Evolutionary conservation across 306 rosid genomes (phyloP), one percentile per base, ranked within the genome.

Genomic region (Prunus campanulata): DNA sequence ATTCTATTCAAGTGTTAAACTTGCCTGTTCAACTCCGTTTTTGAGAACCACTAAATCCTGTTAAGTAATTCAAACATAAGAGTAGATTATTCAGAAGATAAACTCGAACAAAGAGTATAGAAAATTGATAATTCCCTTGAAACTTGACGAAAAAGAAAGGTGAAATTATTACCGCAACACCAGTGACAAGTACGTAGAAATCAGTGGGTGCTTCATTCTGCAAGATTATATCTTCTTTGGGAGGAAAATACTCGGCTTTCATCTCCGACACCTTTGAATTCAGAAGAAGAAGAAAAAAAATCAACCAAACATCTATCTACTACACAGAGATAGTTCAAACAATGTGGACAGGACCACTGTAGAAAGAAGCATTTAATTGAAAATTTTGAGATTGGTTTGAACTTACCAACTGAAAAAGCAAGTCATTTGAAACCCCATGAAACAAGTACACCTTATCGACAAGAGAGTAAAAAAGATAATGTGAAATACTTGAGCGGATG

Each of bases 221-320:
- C 83, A 96, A 87, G 80, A 96, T 91, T 39, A 96, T 91, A 77
- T 96, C 99, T 81, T 96, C 99, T 78, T 86, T 96, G 19, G 98
- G 99, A 22, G 99, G 99, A 85, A 96, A 96, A 52, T 92, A 96
- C 87, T 96, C 99, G 0, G 99, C 93, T 80, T 96, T 96, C 99
- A 91, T 96, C 91, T 95, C 99, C 0, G 98, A 92, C 39, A 95
- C 99, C 98, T 95, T 46, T 72, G 35, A 29, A 55, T 70, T 35
- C 70, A 15, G 42, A 49, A 67, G 39, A 24, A 72, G 77, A 74
- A 56, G 72, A 76, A 73, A 66, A 66, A 75, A 19, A 55, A 51
- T 44, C 24, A 62, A 65, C 27, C 24, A 69, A 47, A 61, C 39
- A 59, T 66, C 72, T 74, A 54, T 63, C 59, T 19, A 46, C 44